A percentile compares a stretch with the other conserved stretches of the same genome.
Evolutionary conservation across 2,329 filamentous ascomycete genomes (phyloP).

Genomic region (Fusarium nodosum): DNA sequence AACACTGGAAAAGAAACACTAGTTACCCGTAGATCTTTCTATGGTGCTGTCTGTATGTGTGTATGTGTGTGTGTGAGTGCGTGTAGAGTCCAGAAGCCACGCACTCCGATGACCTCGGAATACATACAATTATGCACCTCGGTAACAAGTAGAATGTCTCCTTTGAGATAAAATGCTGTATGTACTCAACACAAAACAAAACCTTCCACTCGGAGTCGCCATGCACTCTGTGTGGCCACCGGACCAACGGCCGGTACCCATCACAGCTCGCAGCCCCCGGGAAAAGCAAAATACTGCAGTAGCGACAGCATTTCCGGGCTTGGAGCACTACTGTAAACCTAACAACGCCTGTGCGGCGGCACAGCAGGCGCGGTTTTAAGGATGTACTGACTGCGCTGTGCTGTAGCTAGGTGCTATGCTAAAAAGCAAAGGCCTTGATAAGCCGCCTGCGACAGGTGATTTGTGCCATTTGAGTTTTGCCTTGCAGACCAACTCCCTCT

Average conservation of each 20-base stretch:
- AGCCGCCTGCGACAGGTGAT: conserved; percentile 30
- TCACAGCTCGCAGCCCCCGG: conserved; percentile 14
- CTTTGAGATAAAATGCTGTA: background rate
- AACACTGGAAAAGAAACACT: conserved; percentile 15
- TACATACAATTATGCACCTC: background rate
- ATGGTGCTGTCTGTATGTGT: conserved; percentile 1
- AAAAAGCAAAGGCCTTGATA: conserved; percentile 10
- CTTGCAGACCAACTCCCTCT: conserved; percentile 34
- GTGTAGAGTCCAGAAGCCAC: background rate
- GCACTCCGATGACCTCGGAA: background rate
- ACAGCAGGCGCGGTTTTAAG: conserved; percentile 14
- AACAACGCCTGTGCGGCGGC: conserved; percentile 25
- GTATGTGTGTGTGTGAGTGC: background rate
- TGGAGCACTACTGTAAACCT: conserved; percentile 13
- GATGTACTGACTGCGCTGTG: conserved; percentile 4
- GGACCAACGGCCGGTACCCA: conserved; percentile 1
- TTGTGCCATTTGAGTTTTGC: conserved; percentile 33
- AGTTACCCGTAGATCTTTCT: conserved; percentile 24
- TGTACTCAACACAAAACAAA: conserved; percentile 3
- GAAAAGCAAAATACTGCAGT: conserved; percentile 23
- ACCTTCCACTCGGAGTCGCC: conserved; percentile 6
- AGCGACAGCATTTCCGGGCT: conserved; percentile 14
- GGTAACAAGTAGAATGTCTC: background rate
- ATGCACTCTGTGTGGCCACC: conserved; percentile 5
- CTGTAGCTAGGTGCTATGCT: conserved; percentile 11